Evolutionary conservation across 73 alveolate genomes (phyloP).

Genomic region (Urostyla sp.): DNA sequence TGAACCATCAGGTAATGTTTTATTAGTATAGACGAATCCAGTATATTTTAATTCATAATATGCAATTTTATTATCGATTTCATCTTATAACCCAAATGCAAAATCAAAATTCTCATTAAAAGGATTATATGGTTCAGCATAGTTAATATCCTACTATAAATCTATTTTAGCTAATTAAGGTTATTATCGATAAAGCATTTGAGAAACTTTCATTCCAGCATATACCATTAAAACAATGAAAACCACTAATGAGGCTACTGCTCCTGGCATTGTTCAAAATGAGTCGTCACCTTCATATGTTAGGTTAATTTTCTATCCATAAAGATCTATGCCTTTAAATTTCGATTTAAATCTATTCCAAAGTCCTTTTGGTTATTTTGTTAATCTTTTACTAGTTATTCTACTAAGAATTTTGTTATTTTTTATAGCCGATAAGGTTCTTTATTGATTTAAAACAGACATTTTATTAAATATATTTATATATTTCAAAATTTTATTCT

Average conservation of each 20-base stretch:
- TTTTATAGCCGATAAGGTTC: no score
- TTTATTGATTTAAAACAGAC: no score
- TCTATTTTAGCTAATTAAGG: background rate
- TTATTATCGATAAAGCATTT: background rate
- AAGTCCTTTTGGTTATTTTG: no score
- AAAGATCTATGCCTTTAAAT: background rate
- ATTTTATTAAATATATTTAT: no score
- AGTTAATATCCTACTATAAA: background rate
- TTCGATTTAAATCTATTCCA: no score
- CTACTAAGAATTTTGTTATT: no score
- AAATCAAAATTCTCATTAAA: conserved; percentile 10
- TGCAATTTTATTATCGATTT: conserved; percentile 4
- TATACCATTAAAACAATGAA: background rate
- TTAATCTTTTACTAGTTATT: no score
- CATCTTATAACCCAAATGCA: conserved; percentile 30
- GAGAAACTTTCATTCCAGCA: background rate
- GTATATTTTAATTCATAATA: background rate
- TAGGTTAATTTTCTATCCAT: background rate
- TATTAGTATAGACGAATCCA: background rate
- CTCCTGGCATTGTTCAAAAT: conserved; percentile 6
- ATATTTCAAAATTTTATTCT: no score
- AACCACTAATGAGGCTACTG: background rate
- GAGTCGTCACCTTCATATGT: conserved; percentile 6
- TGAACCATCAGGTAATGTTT: background rate
- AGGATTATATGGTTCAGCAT: background rate